Percentiles rank a stretch among this genome's conserved stretches.
phyloP scores from a whole-genome alignment of 345 rosid genomes.

The Viola odorata region DNA sequence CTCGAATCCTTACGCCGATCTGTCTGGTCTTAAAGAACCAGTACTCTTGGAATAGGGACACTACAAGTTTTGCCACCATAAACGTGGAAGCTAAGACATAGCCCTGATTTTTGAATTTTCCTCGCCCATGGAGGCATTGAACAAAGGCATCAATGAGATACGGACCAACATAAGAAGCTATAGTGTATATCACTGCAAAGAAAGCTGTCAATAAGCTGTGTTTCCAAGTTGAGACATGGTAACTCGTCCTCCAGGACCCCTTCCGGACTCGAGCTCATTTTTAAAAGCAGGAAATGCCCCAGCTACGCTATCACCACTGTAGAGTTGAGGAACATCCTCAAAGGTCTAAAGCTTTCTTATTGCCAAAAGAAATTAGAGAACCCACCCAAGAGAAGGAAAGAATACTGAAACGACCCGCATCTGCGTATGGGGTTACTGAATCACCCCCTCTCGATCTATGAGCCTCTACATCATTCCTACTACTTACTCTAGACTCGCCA shows the following conservation, averaged over 20 bases:
- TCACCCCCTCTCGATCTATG: too few species aligned
- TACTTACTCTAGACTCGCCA: too few species aligned
- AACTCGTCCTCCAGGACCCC: slow-evolving; percentile 1
- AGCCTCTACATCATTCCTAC: too few species aligned
- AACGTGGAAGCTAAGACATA: slow-evolving; percentile 23
- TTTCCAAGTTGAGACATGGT: slow-evolving; percentile 14
- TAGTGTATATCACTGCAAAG: slow-evolving; percentile 9
- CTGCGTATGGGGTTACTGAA: too few species aligned
- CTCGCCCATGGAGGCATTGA: slow-evolving; percentile 26
- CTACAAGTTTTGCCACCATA: slow-evolving; percentile 26
- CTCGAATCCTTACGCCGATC: slow-evolving; percentile 21
- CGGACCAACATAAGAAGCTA: slow-evolving; percentile 34
- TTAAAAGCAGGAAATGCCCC: slow-evolving; percentile 13
- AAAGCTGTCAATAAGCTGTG: slow-evolving; percentile 22
- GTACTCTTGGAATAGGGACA: slow-evolving; percentile 22
- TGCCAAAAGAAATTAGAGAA: too few species aligned
- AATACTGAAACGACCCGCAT: too few species aligned
- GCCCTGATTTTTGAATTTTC: slow-evolving; percentile 19
- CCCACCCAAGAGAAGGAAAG: too few species aligned
- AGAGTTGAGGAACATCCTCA: slow-evolving; percentile 19
- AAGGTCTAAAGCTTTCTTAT: slow-evolving; percentile 25
- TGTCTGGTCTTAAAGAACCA: slow-evolving; percentile 25
- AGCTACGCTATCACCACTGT: slow-evolving; percentile 17
- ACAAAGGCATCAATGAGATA: slow-evolving; percentile 30
- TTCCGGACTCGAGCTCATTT: slow-evolving; percentile 10